Conservation (phyloP, 169 alveolate species). For the Plasmodium fragile region DNA sequence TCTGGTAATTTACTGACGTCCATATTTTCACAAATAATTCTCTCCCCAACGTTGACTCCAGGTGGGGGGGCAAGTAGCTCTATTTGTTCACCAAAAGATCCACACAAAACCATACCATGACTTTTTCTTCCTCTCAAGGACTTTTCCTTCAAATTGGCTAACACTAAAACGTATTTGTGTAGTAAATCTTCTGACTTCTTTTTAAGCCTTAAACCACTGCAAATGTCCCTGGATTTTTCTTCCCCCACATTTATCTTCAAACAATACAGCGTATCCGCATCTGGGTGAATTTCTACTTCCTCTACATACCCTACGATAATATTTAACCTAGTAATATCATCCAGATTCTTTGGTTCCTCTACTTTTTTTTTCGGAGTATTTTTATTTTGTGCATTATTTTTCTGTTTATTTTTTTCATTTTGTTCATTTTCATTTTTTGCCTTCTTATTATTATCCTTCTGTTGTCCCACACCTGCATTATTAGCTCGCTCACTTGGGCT, state of each 20-base stretch:
- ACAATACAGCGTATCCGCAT: constrained; percentile 86
- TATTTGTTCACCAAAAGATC: constrained; percentile 39
- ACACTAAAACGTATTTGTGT: constrained; percentile 86
- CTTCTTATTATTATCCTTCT: background rate
- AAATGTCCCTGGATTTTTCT: constrained; percentile 82
- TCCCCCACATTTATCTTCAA: constrained; percentile 84
- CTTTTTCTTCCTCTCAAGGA: constrained; percentile 87
- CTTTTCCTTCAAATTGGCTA: constrained; percentile 87
- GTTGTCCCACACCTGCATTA: background rate
- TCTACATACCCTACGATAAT: constrained; percentile 81
- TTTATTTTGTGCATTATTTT: constrained; percentile 48
- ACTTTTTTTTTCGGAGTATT: constrained; percentile 27
- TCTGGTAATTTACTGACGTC: constrained; percentile 35
- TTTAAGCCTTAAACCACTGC: constrained; percentile 86
- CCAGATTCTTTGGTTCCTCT: constrained; percentile 79
- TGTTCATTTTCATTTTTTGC: background rate
- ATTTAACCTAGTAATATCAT: constrained; percentile 82
- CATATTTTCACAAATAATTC: constrained; percentile 52
- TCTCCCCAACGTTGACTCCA: constrained; percentile 62
- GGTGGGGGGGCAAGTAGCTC: constrained; percentile 66
- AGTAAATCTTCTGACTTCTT: constrained; percentile 84
- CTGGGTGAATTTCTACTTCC: constrained; percentile 85
- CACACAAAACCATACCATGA: constrained; percentile 88
- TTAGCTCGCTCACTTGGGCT: constrained; percentile 16
- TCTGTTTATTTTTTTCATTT: constrained; percentile 50